Conservation (phyloP, 768 basidiomycete genomes). For the Leccinum uliginosum region DNA sequence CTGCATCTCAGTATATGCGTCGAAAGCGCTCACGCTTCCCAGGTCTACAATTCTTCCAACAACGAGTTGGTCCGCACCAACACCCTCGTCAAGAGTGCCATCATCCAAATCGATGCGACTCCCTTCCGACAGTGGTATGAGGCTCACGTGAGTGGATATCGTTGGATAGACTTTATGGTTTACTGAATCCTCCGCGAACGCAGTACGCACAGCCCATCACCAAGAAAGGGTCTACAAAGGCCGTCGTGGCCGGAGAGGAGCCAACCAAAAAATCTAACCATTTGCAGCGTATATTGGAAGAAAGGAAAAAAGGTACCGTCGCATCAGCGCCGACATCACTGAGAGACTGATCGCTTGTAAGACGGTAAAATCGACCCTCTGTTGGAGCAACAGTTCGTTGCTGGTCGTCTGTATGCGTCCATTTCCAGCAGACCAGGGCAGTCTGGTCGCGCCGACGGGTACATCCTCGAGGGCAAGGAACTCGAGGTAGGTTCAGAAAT, state of each 20-base stretch:
- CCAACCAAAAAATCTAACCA: slow-evolving; percentile 86
- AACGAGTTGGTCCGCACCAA: slow-evolving; percentile 99
- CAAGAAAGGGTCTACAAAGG: slow-evolving; percentile 71
- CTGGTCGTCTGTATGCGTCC: slow-evolving; percentile 91
- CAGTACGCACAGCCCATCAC: slow-evolving; percentile 95
- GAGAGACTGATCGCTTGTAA: slow-evolving; percentile 29
- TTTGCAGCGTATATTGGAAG: slow-evolving; percentile 79
- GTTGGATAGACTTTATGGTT: background rate
- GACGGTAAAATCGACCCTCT: slow-evolving; percentile 90
- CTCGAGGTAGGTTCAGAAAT: slow-evolving; percentile 66
- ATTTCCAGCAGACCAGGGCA: slow-evolving; percentile 97
- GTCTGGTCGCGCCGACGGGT: slow-evolving; percentile 93
- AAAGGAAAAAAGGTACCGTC: slow-evolving; percentile 80
- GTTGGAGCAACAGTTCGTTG: slow-evolving; percentile 85
- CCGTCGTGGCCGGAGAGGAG: slow-evolving; percentile 43
- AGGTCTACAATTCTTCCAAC: slow-evolving; percentile 99
- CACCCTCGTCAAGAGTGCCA: slow-evolving; percentile 94
- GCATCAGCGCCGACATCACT: background rate
- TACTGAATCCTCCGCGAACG: slow-evolving; percentile 4
- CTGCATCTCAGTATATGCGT: background rate
- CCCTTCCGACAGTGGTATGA: slow-evolving; percentile 99
- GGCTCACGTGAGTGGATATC: slow-evolving; percentile 69
- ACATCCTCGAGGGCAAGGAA: slow-evolving; percentile 97
- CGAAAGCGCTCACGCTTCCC: slow-evolving; percentile 7
- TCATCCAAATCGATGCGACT: slow-evolving; percentile 97